Conservation (phyloP, 345 rosid genomes). For the Hevea brasiliensis region DNA sequence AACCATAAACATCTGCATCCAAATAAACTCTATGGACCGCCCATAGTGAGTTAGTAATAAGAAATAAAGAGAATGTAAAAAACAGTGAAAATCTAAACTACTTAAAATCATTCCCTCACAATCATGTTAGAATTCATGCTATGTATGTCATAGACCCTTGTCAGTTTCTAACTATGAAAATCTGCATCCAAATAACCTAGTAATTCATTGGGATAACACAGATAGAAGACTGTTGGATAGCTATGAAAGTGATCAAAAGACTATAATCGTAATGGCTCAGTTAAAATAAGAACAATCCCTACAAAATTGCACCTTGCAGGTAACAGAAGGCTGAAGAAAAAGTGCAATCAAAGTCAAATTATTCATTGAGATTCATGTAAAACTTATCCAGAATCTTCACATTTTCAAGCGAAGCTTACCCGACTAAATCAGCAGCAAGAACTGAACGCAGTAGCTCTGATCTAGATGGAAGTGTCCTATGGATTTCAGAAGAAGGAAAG, state of each 20-base stretch:
- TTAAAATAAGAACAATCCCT: not conserved
- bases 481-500: conserved; percentile 98
- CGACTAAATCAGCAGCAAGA: conserved; percentile 98
- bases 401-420: conserved; percentile 49
- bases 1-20: too few relatives aligned
- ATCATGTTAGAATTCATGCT: too few relatives aligned
- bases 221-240: not conserved
- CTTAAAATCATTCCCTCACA: too few relatives aligned
- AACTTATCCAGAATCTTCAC: not conserved
- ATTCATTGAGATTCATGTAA: not conserved
- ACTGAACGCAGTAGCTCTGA: conserved; percentile 91
- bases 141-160: too few relatives aligned
- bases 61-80: too few relatives aligned
- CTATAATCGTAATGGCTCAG: not conserved
- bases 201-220: not conserved
- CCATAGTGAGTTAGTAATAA: too few relatives aligned
- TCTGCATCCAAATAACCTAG: too few relatives aligned
- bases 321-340: not conserved
- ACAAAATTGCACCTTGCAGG: not conserved
- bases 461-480: conserved; percentile 93
- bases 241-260: not conserved
- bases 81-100: too few relatives aligned
- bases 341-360: not conserved
- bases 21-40: too few relatives aligned
- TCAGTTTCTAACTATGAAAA: too few relatives aligned